Evolutionary conservation across 352 stramenopile genomes (phyloP).

Genomic region (Phytophthora uliginosa): DNA sequence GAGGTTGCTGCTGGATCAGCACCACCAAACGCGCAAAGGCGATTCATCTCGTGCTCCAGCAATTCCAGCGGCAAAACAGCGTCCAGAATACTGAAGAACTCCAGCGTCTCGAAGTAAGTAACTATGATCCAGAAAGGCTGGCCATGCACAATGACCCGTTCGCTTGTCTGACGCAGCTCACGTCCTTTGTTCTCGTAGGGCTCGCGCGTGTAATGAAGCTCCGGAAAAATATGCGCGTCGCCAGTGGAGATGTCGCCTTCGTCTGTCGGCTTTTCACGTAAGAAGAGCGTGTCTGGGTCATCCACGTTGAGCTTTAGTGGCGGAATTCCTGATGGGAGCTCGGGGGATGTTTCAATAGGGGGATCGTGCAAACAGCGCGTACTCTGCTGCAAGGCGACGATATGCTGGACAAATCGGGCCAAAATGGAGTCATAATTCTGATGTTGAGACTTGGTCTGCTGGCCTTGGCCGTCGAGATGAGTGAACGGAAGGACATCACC

Average conservation of each 20-base stretch:
- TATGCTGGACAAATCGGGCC: slow-evolving; percentile 38
- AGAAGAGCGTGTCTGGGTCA: slow-evolving; percentile 49
- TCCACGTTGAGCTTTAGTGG: slow-evolving; percentile 50
- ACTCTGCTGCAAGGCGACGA: slow-evolving; percentile 39
- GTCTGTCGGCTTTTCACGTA: slow-evolving; percentile 29
- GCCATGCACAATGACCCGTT: slow-evolving; percentile 33
- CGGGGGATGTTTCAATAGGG: slow-evolving; percentile 14
- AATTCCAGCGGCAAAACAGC: slow-evolving; percentile 36
- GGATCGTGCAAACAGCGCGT: slow-evolving; percentile 12
- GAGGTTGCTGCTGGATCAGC: slow-evolving; percentile 10
- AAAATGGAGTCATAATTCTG: slow-evolving; percentile 31
- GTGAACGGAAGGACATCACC: slow-evolving; percentile 22
- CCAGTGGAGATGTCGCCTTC: slow-evolving; percentile 56
- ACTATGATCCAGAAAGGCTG: slow-evolving; percentile 53
- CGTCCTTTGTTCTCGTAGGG: slow-evolving; percentile 25
- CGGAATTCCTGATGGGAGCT: slow-evolving; percentile 48
- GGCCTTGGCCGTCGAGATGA: neutral
- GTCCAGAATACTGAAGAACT: slow-evolving; percentile 55
- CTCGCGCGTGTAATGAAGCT: neutral
- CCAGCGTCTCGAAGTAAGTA: slow-evolving; percentile 56
- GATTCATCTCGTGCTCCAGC: slow-evolving; percentile 60
- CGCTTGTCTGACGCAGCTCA: slow-evolving; percentile 48
- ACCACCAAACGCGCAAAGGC: slow-evolving; percentile 45
- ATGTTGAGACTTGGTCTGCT: neutral
- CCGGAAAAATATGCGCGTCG: slow-evolving; percentile 59